These are phyloP conservation scores for Piromyces sp. DNA, from an alignment of 192 early-diverging fungal genomes.

Conservation along the genomic window DNA sequence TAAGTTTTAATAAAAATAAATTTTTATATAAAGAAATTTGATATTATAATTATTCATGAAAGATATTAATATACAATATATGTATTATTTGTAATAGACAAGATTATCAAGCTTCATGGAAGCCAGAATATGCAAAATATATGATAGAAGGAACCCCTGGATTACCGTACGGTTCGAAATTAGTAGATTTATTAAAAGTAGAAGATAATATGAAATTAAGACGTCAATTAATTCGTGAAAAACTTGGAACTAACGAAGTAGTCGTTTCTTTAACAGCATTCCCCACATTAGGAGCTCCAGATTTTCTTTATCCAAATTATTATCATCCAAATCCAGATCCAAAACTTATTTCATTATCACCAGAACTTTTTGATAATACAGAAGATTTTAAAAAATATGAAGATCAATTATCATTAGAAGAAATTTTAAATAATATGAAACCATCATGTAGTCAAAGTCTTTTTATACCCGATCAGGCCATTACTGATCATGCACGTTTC, in stretches of 20 bases:
- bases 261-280: slow-evolving; percentile 72
- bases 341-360: slow-evolving; percentile 2
- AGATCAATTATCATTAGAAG: background rate
- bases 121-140: slow-evolving; percentile 89
- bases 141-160: slow-evolving; percentile 96
- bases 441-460: slow-evolving; percentile 34
- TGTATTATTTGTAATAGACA: too few species aligned
- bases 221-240: slow-evolving; percentile 2
- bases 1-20: too few species aligned
- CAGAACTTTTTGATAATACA: background rate
- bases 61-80: too few species aligned
- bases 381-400: background rate
- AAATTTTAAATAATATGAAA: background rate
- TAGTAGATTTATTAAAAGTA: slow-evolving; percentile 61
- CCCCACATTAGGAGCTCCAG: slow-evolving; percentile 67
- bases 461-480: slow-evolving; percentile 85
- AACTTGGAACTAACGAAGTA: slow-evolving; percentile 52
- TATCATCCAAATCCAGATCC: background rate
- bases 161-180: slow-evolving; percentile 65
- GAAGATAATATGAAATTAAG: slow-evolving; percentile 69
- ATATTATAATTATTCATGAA: too few species aligned
- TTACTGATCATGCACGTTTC: slow-evolving; percentile 88
- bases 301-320: slow-evolving; percentile 47
- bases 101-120: slow-evolving; percentile 63
- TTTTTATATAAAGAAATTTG: too few species aligned